phyloP scores from a whole-genome alignment of 352 stramenopile genomes.

The Saprolegnia diclina region DNA sequence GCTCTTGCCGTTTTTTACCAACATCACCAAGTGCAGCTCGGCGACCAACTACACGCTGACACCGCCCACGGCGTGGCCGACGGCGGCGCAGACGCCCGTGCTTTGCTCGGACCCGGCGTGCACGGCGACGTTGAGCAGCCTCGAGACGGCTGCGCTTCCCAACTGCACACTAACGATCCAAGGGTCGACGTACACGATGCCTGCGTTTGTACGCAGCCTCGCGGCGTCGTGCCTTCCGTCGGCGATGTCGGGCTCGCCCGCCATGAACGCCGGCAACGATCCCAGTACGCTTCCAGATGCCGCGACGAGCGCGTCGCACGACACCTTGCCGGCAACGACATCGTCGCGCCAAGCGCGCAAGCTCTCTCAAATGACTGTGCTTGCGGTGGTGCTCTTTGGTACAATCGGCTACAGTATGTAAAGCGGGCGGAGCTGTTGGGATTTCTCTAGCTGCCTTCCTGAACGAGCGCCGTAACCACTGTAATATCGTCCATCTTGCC shows the following conservation, averaged over 20 bases:
- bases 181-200: neutral
- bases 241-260: neutral
- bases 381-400: constrained; percentile 11
- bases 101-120: constrained; percentile 8
- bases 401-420: constrained; percentile 27
- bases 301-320: neutral
- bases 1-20: constrained; percentile 6
- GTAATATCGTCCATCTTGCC: constrained; percentile 91
- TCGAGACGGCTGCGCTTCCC: neutral
- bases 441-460: constrained; percentile 22
- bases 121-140: neutral
- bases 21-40: constrained; percentile 20
- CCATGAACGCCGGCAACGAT: neutral
- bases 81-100: constrained; percentile 1
- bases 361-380: neutral
- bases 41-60: constrained; percentile 21
- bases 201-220: neutral
- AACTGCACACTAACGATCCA: constrained; percentile 19
- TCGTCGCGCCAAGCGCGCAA: neutral
- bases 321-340: neutral
- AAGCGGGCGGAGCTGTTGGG: neutral
- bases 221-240: neutral
- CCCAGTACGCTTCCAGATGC: neutral
- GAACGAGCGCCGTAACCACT: constrained; percentile 74
- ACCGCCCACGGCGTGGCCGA: constrained; percentile 7